A percentile compares a stretch with the other conserved stretches of the same genome.
Evolutionary conservation across 2,329 filamentous ascomycete species (phyloP).

Genomic region (Talaromyces marneffei): DNA sequence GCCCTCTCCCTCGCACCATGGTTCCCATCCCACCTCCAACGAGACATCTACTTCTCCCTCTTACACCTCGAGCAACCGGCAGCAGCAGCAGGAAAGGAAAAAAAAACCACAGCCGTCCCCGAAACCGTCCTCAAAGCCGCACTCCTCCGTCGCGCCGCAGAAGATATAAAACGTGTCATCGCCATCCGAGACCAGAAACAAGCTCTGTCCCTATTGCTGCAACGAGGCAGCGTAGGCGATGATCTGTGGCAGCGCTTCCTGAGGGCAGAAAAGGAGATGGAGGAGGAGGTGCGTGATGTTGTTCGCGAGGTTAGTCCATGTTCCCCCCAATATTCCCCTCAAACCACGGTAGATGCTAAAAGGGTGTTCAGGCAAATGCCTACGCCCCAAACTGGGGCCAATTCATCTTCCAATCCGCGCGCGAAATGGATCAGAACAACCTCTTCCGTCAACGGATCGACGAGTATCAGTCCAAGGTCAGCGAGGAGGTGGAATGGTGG

Average conservation of each 20-base stretch:
- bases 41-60: conserved; percentile 90
- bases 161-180: conserved; percentile 89
- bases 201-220: conserved; percentile 73
- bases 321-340: background rate
- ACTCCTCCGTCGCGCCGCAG: conserved; percentile 78
- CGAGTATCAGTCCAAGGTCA: conserved; percentile 65
- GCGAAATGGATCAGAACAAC: conserved; percentile 86
- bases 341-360: background rate
- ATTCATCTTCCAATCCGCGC: conserved; percentile 92
- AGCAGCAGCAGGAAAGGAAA: conserved; percentile 43
- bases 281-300: conserved; percentile 90
- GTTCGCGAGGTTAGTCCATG: conserved; percentile 76
- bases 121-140: conserved; percentile 83
- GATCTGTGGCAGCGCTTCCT: conserved; percentile 91
- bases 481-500: conserved; percentile 85
- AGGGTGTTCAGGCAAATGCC: conserved; percentile 67
- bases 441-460: conserved; percentile 67
- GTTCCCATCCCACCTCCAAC: conserved; percentile 85
- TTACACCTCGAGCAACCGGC: conserved; percentile 65
- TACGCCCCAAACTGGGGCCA: conserved; percentile 86
- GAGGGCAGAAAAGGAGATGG: conserved; percentile 93
- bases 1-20: conserved; percentile 84
- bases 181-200: conserved; percentile 84
- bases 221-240: conserved; percentile 88
- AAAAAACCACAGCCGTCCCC: conserved; percentile 66